Base-by-base conservation (phyloP, 768 basidiomycete genomes). In the Boletus coccyginus region DNA sequence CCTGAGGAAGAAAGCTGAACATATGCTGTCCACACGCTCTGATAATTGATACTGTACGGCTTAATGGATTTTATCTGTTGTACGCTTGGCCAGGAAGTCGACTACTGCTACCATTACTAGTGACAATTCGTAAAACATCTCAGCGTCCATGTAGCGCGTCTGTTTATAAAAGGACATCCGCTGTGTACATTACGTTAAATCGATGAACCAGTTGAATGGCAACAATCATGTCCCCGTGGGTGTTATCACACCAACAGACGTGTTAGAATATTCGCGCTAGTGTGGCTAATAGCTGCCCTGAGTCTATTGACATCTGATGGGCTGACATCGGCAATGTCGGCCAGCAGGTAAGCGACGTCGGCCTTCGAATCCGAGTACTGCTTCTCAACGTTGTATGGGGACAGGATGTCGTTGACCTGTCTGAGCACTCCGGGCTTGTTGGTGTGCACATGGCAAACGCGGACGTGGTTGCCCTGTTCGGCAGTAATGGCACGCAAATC, bases 281-380 rank as follows among this genome's bases (percentile, higher is more conserved):
- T 94, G 49, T 80, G 78, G 67, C 75, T 87, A 67, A 98, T 94
- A 53, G 81, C 76, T 60, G 88, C 87, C 74, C 84, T 87, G 49
- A 98, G 79, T 64, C 77, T 84, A 66, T 84, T 85, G 61, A 96
- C 78, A 67, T 97, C 92, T 52, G 78, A 76, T 57, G 84, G 81
- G 68, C 90, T 91, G 62, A 98, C 94, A 60, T 92, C 84, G 21
- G 91, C 87, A 61, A 99, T 98, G 72, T 99, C 97, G 13, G 95
- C 95, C 86, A 99, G 89, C 60, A 99, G 82, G 73, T 98, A 98
- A 27, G 95, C 94, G 48, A 93, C 75, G 50, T 93, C 92, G 58
- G 90, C 90, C 76, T 93, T 93, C 45, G 92, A 94, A 69, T 99
- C 97, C n/a, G 96, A 94, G 74, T 88, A 98, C 75, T 98, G 97